phyloP scores from a whole-genome alignment of 257 asterid species.

The Nemophila menziesii region DNA sequence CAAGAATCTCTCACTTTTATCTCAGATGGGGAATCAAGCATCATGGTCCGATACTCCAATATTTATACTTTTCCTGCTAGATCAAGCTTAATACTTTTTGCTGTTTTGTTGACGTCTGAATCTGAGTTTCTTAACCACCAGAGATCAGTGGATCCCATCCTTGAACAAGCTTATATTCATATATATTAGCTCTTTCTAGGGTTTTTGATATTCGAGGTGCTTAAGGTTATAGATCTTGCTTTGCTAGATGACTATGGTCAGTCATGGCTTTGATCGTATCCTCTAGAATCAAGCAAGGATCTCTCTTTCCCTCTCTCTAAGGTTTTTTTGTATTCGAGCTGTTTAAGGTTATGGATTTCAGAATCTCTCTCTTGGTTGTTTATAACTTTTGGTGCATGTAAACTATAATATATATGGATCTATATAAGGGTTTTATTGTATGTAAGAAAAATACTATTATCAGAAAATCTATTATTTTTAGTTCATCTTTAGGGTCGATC shows the following conservation, averaged over 20 bases:
- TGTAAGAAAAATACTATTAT: too few relatives aligned
- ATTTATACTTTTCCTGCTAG: slow-evolving; percentile 14
- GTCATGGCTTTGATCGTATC: background rate
- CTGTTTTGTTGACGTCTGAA: background rate
- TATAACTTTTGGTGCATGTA: background rate
- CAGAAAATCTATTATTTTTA: background rate
- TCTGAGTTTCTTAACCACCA: background rate
- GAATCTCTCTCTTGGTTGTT: too few relatives aligned
- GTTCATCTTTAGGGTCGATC: too few relatives aligned
- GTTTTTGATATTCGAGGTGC: background rate
- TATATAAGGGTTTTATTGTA: background rate
- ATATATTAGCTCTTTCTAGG: too few relatives aligned
- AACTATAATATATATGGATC: too few relatives aligned
- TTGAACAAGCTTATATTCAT: too few relatives aligned
- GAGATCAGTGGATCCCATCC: too few relatives aligned
- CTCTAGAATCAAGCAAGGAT: background rate
- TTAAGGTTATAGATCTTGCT: background rate
- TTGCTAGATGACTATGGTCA: background rate
- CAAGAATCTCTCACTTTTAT: slow-evolving; percentile 5
- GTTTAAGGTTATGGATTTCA: too few relatives aligned
- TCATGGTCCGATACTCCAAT: slow-evolving; percentile 38
- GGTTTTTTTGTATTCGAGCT: too few relatives aligned
- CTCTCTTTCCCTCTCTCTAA: too few relatives aligned
- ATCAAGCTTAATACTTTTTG: background rate
- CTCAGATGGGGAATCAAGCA: slow-evolving; percentile 28